Percentiles rank a stretch among this genome's conserved stretches.
These are phyloP conservation scores for Cladosporium sp. DNA, from an alignment of 2,329 filamentous ascomycete genomes.

Conservation along the genomic window DNA sequence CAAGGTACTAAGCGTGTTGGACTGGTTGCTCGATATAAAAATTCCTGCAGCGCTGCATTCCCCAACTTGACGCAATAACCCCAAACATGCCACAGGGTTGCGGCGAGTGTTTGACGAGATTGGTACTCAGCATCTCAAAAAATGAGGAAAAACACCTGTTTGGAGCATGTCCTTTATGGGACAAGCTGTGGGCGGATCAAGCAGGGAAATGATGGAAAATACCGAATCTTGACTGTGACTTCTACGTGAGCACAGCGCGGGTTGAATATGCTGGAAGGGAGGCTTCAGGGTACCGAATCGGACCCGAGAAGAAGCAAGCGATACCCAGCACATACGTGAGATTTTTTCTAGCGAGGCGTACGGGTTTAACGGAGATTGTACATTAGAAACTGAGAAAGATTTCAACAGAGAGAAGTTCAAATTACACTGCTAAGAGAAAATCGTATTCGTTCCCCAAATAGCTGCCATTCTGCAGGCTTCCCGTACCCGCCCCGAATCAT, in stretches of 20 bases:
- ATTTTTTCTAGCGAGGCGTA: neutral
- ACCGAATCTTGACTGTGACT: neutral
- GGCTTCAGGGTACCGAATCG: neutral
- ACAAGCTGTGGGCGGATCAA: neutral
- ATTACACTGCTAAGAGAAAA: no score
- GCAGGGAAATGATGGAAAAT: neutral
- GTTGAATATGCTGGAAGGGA: neutral
- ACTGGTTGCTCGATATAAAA: neutral
- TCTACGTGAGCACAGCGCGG: no score
- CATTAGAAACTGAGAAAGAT: neutral
- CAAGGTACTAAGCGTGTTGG: slow-evolving; percentile 54
- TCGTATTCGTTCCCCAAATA: no score
- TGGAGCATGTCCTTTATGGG: no score
- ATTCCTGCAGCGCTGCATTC: no score
- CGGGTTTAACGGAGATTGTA: neutral
- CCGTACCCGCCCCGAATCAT: no score
- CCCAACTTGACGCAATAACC: no score
- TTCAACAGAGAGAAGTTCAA: no score
- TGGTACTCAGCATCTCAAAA: neutral
- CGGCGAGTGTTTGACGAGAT: neutral
- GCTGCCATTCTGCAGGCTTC: no score
- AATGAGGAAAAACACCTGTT: no score
- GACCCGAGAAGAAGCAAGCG: neutral
- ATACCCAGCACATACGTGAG: slow-evolving; percentile 3
- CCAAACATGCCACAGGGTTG: neutral